phyloP scores from a whole-genome alignment of 2,329 filamentous ascomycete genomes.

The Aspergillus hiratsukae region DNA sequence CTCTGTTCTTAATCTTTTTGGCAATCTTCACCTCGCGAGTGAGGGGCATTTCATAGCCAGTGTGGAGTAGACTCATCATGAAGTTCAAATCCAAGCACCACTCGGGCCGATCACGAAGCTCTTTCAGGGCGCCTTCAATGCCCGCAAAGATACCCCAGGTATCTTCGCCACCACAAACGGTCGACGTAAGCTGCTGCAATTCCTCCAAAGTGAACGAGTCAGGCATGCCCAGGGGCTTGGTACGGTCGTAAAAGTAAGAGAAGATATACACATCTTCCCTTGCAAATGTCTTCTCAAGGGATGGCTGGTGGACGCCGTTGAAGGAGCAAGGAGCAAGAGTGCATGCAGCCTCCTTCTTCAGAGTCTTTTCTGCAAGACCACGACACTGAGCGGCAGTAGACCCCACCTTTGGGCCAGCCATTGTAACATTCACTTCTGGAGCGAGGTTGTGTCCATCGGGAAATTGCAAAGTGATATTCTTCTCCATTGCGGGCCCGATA shows the following conservation, averaged over 20 bases:
- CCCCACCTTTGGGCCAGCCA: slow-evolving; percentile 70
- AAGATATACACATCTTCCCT: slow-evolving; percentile 93
- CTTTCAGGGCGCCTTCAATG: slow-evolving; percentile 71
- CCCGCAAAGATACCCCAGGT: slow-evolving; percentile 77
- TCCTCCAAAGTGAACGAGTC: slow-evolving; percentile 91
- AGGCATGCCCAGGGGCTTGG: slow-evolving; percentile 92
- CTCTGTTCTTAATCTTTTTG: slow-evolving; percentile 97
- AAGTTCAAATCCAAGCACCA: slow-evolving; percentile 95
- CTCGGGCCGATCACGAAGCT: slow-evolving; percentile 78
- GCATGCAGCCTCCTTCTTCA: slow-evolving; percentile 82
- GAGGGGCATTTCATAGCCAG: slow-evolving; percentile 96
- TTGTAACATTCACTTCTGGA: slow-evolving; percentile 65
- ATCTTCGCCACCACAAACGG: slow-evolving; percentile 74
- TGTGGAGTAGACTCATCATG: slow-evolving; percentile 88
- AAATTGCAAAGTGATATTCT: slow-evolving; percentile 68
- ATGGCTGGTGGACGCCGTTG: slow-evolving; percentile 93
- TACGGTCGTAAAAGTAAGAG: slow-evolving; percentile 97
- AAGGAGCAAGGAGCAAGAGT: slow-evolving; percentile 90
- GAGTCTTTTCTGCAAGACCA: slow-evolving; percentile 79
- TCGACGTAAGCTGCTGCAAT: slow-evolving; percentile 76
- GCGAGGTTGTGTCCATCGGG: slow-evolving; percentile 63
- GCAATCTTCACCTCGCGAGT: slow-evolving; percentile 95
- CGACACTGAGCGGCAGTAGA: slow-evolving; percentile 83
- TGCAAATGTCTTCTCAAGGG: slow-evolving; percentile 84
- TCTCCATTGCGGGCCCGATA: slow-evolving; percentile 73